phyloP scores from a whole-genome alignment of 805 yeast genomes.

The Wickerhamiella alocasiicola region DNA sequence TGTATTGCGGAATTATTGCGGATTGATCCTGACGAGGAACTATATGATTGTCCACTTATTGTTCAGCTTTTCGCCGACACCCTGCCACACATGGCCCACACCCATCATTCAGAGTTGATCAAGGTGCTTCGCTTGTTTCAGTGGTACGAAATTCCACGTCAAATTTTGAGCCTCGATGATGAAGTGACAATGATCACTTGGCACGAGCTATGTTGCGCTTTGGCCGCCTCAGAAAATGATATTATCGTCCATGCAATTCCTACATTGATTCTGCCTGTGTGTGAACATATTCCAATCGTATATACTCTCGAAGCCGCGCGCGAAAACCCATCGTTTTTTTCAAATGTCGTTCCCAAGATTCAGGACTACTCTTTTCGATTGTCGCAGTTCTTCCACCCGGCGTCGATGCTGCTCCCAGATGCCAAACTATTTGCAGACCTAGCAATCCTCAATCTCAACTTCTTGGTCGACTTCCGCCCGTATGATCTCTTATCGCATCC shows the following conservation, averaged over 20 bases:
- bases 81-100: background rate
- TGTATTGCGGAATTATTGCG: slow-evolving; percentile 4
- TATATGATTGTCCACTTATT: background rate
- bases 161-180: background rate
- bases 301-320: background rate
- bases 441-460: background rate
- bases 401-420: too few relatives aligned
- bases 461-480: slow-evolving; percentile 1
- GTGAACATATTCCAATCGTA: background rate
- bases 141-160: background rate
- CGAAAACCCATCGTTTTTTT: background rate
- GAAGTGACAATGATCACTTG: background rate
- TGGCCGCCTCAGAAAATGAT: background rate
- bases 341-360: background rate
- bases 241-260: slow-evolving; percentile 1
- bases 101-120: background rate
- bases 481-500: too few relatives aligned
- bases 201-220: background rate
- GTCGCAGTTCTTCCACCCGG: too few relatives aligned
- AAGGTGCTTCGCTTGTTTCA: slow-evolving; percentile 2
- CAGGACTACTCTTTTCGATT: too few relatives aligned
- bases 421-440: background rate
- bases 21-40: background rate
- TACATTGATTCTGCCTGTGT: background rate
- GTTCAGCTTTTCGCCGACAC: background rate